phyloP scores from a whole-genome alignment of 2,329 filamentous ascomycete species.

The Clonostachys chloroleuca region DNA sequence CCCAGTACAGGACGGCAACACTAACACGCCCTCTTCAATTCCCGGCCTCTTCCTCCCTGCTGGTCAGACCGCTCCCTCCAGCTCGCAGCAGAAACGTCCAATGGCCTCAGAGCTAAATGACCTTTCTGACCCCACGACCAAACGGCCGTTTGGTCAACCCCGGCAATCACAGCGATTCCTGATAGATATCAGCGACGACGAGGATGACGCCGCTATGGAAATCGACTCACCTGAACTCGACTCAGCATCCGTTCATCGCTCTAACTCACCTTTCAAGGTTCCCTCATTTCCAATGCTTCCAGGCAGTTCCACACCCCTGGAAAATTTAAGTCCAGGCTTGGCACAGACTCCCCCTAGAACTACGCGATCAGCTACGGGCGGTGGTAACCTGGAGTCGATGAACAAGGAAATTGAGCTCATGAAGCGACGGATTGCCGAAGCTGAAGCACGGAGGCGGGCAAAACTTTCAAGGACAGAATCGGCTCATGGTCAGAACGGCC shows the following conservation, averaged over 20 bases:
- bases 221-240: slow-evolving; percentile 50
- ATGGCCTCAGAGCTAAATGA: slow-evolving; percentile 69
- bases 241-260: slow-evolving; percentile 22
- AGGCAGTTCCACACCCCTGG: slow-evolving; percentile 23
- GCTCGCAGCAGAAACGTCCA: slow-evolving; percentile 29
- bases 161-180: slow-evolving; percentile 61
- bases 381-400: slow-evolving; percentile 42
- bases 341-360: too few relatives aligned
- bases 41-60: slow-evolving; percentile 29
- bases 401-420: slow-evolving; percentile 57
- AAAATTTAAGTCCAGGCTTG: too few relatives aligned
- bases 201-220: slow-evolving; percentile 65
- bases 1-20: background rate
- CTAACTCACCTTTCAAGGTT: slow-evolving; percentile 21
- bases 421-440: slow-evolving; percentile 53
- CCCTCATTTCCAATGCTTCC: slow-evolving; percentile 20
- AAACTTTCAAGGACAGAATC: slow-evolving; percentile 25
- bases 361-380: slow-evolving; percentile 9
- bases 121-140: slow-evolving; percentile 35
- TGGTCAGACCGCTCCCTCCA: slow-evolving; percentile 5
- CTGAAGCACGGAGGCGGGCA: slow-evolving; percentile 49
- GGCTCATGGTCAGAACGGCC: too few relatives aligned
- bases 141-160: slow-evolving; percentile 59
- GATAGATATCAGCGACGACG: slow-evolving; percentile 78
- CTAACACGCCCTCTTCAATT: slow-evolving; percentile 16